Evolutionary conservation across 129 eudicot species (phyloP), one percentile per base, ranked within the genome.

Genomic region (Helichrysum umbraculigerum): DNA sequence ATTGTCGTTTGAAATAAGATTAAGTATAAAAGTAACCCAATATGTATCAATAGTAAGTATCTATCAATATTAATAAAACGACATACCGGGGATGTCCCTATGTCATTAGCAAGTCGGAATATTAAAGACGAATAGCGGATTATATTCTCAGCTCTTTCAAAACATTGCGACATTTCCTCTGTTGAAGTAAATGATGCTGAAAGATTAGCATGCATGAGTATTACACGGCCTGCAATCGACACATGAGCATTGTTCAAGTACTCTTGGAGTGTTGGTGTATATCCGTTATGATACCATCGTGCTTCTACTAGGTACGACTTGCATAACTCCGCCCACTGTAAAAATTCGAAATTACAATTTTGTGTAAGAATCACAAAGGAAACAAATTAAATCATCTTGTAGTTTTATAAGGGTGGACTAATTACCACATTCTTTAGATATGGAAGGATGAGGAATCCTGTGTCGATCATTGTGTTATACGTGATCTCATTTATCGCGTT

Each of bases 61-160:
- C 20, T 39, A 16, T n/a, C n/a, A 28, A n/a, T 34, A 25, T 25
- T 1, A 32, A 32, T 32, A 32, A 32, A 32, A 0, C 34, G 34
- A 32, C 34, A 32, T 84, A 84, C 88, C 76, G 76, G 19, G 15
- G 83, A 74, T 61, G 85, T 77, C 6, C 69, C 73, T 52, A 73
- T 35, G 62, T 81, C 88, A 44, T 85, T 78, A 33, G 66, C 54
- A 33, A 85, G 81, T 12, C 88, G 86, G 21, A 78, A 76, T 25
- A 83, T 73, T 11, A 67, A 2, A 5, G 80, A n/a, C 20, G 80
- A 51, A 14, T 66, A 70, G 20, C 57, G 65, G 20, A 78, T 68
- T 35, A 83, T 68, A 54, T 50, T 47, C 0, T 67, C 34, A 7
- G 41, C 10, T 19, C 17, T 75, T 58, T 73, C 74, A 16, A 68